Evolutionary conservation across 352 stramenopile genomes (phyloP).

Genomic region (Peronospora farinosa): DNA sequence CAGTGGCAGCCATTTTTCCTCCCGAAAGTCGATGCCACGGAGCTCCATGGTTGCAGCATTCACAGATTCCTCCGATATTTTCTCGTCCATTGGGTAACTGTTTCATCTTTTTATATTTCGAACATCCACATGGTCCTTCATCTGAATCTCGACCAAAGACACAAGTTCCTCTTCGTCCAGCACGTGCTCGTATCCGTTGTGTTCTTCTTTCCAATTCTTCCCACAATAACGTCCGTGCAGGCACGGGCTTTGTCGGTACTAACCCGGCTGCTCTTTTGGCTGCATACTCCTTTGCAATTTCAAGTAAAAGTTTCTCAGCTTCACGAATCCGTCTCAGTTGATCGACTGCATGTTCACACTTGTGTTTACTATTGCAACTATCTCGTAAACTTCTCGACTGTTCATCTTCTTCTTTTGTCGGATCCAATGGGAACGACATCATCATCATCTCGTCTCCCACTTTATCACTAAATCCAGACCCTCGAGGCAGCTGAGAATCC

Average conservation of each 20-base stretch:
- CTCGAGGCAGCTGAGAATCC: slow-evolving; percentile 23
- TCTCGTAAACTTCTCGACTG: slow-evolving; percentile 12
- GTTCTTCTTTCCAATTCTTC: slow-evolving; percentile 55
- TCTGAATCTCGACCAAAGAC: slow-evolving; percentile 49
- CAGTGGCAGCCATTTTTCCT: slow-evolving; percentile 32
- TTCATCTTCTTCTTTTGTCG: slow-evolving; percentile 24
- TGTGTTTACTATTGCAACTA: slow-evolving; percentile 2
- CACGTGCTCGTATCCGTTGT: slow-evolving; percentile 25
- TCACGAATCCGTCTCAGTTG: slow-evolving; percentile 37
- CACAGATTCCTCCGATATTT: slow-evolving; percentile 57
- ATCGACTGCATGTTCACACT: slow-evolving; percentile 11
- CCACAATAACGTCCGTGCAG: slow-evolving; percentile 71
- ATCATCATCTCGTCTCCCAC: background rate
- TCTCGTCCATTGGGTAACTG: slow-evolving; percentile 29
- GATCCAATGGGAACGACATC: slow-evolving; percentile 12
- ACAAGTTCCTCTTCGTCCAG: slow-evolving; percentile 53
- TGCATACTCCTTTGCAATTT: slow-evolving; percentile 78
- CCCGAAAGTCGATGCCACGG: slow-evolving; percentile 62
- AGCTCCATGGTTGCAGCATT: slow-evolving; percentile 60
- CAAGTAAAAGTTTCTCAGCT: slow-evolving; percentile 61
- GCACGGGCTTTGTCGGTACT: slow-evolving; percentile 63
- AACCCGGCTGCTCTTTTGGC: slow-evolving; percentile 69
- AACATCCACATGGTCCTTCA: slow-evolving; percentile 46
- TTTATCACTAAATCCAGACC: slow-evolving; percentile 19
- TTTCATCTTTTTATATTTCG: slow-evolving; percentile 50